Conservation (phyloP, 2,329 filamentous ascomycete genomes). For the Tolypocladium pustulatum region DNA sequence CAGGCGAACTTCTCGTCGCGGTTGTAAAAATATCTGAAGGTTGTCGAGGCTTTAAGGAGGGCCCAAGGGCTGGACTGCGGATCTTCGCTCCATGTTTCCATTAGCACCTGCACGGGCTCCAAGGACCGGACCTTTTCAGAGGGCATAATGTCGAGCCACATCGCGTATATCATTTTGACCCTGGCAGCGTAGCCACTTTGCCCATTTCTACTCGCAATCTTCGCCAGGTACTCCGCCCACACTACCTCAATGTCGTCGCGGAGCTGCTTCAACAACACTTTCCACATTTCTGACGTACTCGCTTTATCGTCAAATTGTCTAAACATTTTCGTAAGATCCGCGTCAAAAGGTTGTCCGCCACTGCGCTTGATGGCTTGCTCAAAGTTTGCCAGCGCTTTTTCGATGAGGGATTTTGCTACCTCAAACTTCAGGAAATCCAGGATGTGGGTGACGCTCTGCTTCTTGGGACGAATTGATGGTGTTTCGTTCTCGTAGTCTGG, state of each 20-base stretch:
- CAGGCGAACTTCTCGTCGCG: constrained; percentile 26
- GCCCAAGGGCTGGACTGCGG: constrained; percentile 29
- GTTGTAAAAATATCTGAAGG: constrained; percentile 29
- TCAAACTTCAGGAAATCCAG: constrained; percentile 52
- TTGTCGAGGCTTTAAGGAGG: constrained; percentile 38
- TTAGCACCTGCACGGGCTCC: constrained; percentile 14
- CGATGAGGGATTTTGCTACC: constrained; percentile 33
- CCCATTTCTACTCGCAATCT: constrained; percentile 4
- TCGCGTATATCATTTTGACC: constrained; percentile 25
- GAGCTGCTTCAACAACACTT: constrained; percentile 22
- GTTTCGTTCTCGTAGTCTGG: constrained; percentile 33
- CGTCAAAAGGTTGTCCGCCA: constrained; percentile 1
- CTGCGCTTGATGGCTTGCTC: constrained; percentile 7
- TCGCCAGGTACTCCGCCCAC: constrained; percentile 22
- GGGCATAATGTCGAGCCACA: constrained; percentile 32
- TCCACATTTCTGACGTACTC: constrained; percentile 15
- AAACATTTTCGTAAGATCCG: constrained; percentile 10
- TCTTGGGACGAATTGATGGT: constrained; percentile 11
- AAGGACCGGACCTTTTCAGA: constrained; percentile 10
- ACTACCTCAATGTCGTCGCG: constrained; percentile 20
- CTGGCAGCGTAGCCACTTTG: constrained; percentile 12
- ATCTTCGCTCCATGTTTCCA: constrained; percentile 15
- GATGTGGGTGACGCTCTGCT: constrained; percentile 33
- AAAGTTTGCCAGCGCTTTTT: constrained; percentile 24
- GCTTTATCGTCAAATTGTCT: constrained; percentile 22